These are phyloP conservation scores for Pythium sp. DNA, from an alignment of 352 stramenopile species.

Conservation along the genomic window DNA sequence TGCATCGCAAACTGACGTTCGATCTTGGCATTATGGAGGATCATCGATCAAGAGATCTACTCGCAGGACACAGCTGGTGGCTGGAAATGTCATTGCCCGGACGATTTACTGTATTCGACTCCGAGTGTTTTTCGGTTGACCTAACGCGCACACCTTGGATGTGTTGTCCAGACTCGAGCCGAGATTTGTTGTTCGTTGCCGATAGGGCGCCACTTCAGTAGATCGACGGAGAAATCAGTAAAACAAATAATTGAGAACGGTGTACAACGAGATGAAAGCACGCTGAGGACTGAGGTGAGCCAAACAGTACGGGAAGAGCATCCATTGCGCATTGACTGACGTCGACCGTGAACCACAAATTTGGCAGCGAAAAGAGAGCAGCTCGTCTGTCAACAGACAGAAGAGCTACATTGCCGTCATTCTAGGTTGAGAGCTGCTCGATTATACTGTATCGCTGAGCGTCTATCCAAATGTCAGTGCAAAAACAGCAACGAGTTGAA, in stretches of 20 bases:
- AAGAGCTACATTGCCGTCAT: background rate
- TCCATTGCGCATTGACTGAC: background rate
- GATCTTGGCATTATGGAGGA: background rate
- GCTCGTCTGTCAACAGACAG: background rate
- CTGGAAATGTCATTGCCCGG: background rate
- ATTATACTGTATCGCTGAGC: background rate
- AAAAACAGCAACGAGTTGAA: background rate
- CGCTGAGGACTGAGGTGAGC: background rate
- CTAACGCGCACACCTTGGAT: too few species aligned
- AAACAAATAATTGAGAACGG: background rate
- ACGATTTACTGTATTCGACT: background rate
- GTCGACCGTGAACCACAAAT: background rate
- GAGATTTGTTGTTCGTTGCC: too few species aligned
- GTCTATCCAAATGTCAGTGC: background rate
- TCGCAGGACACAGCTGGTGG: background rate
- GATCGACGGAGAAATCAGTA: too few species aligned
- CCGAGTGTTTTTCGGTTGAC: too few species aligned
- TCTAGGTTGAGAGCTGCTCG: background rate
- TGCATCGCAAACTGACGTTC: background rate
- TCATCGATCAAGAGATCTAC: background rate
- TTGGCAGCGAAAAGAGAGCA: too few species aligned
- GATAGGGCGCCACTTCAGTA: too few species aligned
- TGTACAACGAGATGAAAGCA: background rate
- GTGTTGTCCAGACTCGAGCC: too few species aligned
- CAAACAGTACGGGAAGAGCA: too few species aligned